phyloP scores from a whole-genome alignment of 345 rosid genomes.

The Moricandia arvensis region DNA sequence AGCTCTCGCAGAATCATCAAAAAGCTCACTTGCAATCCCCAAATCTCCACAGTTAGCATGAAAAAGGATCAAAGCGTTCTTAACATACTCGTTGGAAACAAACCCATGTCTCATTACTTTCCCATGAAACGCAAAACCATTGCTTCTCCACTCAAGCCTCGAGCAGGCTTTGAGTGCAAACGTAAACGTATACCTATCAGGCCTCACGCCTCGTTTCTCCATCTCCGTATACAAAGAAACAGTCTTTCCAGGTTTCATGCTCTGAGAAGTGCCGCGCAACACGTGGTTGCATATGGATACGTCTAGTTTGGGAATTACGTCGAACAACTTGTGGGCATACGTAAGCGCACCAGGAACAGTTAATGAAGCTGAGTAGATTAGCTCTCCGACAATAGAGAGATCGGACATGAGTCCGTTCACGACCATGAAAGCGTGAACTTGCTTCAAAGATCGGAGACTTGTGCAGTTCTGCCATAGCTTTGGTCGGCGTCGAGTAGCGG shows the following conservation, averaged over 20 bases:
- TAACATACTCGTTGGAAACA: slow-evolving; percentile 49
- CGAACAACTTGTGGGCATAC: slow-evolving; percentile 63
- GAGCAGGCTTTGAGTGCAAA: slow-evolving; percentile 71
- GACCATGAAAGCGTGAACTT: slow-evolving; percentile 52
- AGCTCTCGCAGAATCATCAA: slow-evolving; percentile 46
- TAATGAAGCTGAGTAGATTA: slow-evolving; percentile 46
- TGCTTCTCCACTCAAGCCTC: slow-evolving; percentile 49
- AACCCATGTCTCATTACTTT: slow-evolving; percentile 57
- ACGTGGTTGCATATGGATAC: slow-evolving; percentile 60
- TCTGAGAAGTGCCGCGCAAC: slow-evolving; percentile 62
- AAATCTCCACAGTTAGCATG: slow-evolving; percentile 71
- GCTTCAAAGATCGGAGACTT: slow-evolving; percentile 47
- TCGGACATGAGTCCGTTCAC: slow-evolving; percentile 55
- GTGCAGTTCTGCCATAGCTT: slow-evolving; percentile 57
- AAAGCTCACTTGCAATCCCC: slow-evolving; percentile 48
- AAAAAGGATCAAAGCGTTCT: slow-evolving; percentile 59
- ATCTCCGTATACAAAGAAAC: slow-evolving; percentile 48
- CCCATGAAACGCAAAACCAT: slow-evolving; percentile 63
- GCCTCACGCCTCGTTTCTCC: slow-evolving; percentile 46
- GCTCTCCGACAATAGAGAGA: slow-evolving; percentile 50
- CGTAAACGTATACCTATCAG: slow-evolving; percentile 61
- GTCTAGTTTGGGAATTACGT: slow-evolving; percentile 52
- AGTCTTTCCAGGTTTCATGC: slow-evolving; percentile 41
- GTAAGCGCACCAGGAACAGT: slow-evolving; percentile 46
- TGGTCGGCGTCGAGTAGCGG: slow-evolving; percentile 44